Evolutionary conservation across 257 asterid species (phyloP).

Genomic region (Gentiana macrophylla): DNA sequence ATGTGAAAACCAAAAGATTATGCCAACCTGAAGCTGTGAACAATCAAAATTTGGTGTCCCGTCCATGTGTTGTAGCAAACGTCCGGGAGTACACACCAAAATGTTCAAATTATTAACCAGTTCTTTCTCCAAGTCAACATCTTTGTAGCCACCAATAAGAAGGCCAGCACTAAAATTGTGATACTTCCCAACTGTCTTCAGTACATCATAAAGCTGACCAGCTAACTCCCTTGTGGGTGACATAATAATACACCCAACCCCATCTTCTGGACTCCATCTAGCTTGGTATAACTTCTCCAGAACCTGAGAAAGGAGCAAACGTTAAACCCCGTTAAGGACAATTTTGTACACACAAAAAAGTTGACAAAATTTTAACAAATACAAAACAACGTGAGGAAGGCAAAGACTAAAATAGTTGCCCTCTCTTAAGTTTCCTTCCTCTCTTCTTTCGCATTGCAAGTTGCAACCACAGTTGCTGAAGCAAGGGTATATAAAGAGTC

Average conservation of each 20-base stretch:
- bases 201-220: constrained; percentile 67
- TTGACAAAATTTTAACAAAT: too few relatives aligned
- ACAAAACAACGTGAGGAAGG: too few relatives aligned
- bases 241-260: constrained; percentile 90
- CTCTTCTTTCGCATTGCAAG: too few relatives aligned
- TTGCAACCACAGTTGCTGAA: too few relatives aligned
- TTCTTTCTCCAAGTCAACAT: constrained; percentile 80
- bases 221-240: constrained; percentile 96
- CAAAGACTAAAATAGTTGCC: too few relatives aligned
- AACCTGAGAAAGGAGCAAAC: constrained; percentile 34
- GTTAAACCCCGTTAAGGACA: too few relatives aligned
- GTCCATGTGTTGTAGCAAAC: constrained; percentile 99
- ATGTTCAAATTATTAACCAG: constrained; percentile 69
- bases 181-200: constrained; percentile 65
- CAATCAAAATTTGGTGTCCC: constrained; percentile 94
- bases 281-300: constrained; percentile 69
- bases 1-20: constrained; percentile 9
- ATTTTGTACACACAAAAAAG: too few relatives aligned
- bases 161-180: constrained; percentile 97
- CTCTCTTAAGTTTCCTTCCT: too few relatives aligned
- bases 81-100: constrained; percentile 93
- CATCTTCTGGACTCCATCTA: constrained; percentile 96
- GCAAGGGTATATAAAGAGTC: too few relatives aligned
- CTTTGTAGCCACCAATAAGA: constrained; percentile 91
- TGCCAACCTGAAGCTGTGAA: constrained; percentile 79